Base-by-base conservation (phyloP, 805 yeast genomes). In the Blastobotrys mokoenaii region DNA sequence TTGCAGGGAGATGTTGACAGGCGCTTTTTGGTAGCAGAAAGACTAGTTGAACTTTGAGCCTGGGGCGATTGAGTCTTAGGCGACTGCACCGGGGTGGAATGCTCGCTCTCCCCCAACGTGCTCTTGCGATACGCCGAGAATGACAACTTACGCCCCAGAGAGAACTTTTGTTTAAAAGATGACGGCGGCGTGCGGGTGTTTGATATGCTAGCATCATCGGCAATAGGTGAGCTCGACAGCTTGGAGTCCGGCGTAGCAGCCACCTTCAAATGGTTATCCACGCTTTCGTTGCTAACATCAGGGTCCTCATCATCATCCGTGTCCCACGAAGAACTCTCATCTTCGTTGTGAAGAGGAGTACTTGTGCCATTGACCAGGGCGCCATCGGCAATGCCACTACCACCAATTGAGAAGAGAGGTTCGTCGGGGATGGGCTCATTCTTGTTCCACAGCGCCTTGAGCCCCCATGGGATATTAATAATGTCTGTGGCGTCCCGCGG, bases 401-500 rank as follows among this genome's bases (percentile, higher is more conserved):
- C 27, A 8, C 27, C 27, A 22, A 22, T 8, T 22, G 27, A 22
- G 32, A 41, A 45, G 31, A 25, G 32, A 20, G 49, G 46, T 16
- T 25, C 33, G 14, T 7, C 9, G 10, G 45, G 44, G 17, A 40
- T 17, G 15, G 38, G 45, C 17, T 34, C 38, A 22, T 37, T 38
- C 40, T 50, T 46, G 29, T 55, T 54, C 64, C 63, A 61, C 8
- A 55, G 48, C 3, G 61, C 63, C 42, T 56, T 56, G 15, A 62
- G 48, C 11, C 62, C 64, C 66, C 66, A 62, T 0, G 66, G 66
- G 17, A 56, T 55, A 46, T 57, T 59, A 14, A 49, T 45, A 8
- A 58, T 50, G 38, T 62, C 66, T 11, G 65, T 55, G 16, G 61
- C 50, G 45, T 62, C 66, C 20, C 52, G 49, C 2, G 66, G 66